Base-by-base conservation (phyloP, 306 rosid genomes). In the Leucaena leucocephala region DNA sequence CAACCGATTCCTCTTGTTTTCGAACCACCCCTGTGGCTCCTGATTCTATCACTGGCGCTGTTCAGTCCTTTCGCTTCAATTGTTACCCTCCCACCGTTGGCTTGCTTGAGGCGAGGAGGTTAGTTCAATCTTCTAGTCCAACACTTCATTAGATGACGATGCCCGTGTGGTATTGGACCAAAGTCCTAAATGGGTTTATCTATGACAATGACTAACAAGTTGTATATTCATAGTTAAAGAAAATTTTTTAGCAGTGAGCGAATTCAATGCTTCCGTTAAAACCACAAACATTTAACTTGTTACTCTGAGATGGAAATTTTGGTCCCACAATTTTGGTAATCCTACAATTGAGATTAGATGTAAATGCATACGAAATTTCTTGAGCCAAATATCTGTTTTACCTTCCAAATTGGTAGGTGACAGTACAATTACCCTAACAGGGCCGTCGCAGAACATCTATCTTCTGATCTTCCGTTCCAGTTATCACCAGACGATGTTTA, bases 91-190 rank as follows among this genome's bases (percentile, higher is more conserved):
- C 89, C 61, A 76, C 88, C 7, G 83, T 40, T 7, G 91, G 90
- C 63, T 50, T 88, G 66, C 86, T 58, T 48, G 48, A 83, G 9
- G 86, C 87, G 3, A 88, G 82, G 78, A 88, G 92, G 96, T 90
- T 33, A 8, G 17, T 46, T 39, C 50, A 17, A 34, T 75, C 57
- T 22, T 34, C 12, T 0, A 27, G 2, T 2, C 13, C 2, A 22
- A 21, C 1, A 15, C 14, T 40, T 65, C 38, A 14, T 65, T 9
- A 16, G 48, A 39, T 40, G 27, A 8, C 34, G 33, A 19, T 40
- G 71, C 15, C 39, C 9, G 0, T n/a, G 16, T 66, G 5, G 15
- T 66, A 27, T 64, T 64, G 45, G 19, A 66, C 33, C 13, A 9
- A 66, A 39, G 49, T 66, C 16, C 40, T 66, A 17, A 66, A 43